Conservation (phyloP, 1,139 yeast genomes). For the Blastobotrys serpentis region DNA sequence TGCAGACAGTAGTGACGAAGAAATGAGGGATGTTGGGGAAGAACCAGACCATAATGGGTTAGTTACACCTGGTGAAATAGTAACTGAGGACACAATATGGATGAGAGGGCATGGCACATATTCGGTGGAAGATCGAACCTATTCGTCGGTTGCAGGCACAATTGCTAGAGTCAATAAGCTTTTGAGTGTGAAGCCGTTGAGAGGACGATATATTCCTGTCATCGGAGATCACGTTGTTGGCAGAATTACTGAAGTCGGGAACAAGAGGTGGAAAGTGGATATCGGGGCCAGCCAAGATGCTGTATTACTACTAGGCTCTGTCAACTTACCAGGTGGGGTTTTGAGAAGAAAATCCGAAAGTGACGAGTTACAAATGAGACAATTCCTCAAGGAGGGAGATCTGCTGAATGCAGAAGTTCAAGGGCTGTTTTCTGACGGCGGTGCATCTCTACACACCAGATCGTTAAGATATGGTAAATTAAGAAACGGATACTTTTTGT, state of each 20-base stretch:
- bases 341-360: slow-evolving; percentile 89
- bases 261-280: slow-evolving; percentile 94
- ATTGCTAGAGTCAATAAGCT: slow-evolving; percentile 83
- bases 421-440: slow-evolving; percentile 81
- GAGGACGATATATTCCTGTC: slow-evolving; percentile 87
- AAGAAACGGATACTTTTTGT: slow-evolving; percentile 81
- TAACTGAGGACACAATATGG: slow-evolving; percentile 95
- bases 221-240: slow-evolving; percentile 97
- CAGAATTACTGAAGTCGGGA: slow-evolving; percentile 89
- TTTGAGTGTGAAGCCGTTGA: slow-evolving; percentile 78
- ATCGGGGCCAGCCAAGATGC: slow-evolving; percentile 95
- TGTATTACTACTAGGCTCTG: slow-evolving; percentile 87
- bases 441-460: slow-evolving; percentile 92
- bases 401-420: slow-evolving; percentile 95
- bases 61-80: slow-evolving; percentile 96
- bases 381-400: slow-evolving; percentile 94
- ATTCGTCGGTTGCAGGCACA: slow-evolving; percentile 90
- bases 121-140: slow-evolving; percentile 64
- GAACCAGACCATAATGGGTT: slow-evolving; percentile 29
- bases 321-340: slow-evolving; percentile 96
- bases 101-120: slow-evolving; percentile 99
- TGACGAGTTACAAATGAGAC: slow-evolving; percentile 96
- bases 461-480: slow-evolving; percentile 93
- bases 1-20: slow-evolving; percentile 22
- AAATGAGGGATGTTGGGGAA: slow-evolving; percentile 16